phyloP scores from a whole-genome alignment of 192 early-diverging fungal genomes.

The Rhizoclosmatium sp. region DNA sequence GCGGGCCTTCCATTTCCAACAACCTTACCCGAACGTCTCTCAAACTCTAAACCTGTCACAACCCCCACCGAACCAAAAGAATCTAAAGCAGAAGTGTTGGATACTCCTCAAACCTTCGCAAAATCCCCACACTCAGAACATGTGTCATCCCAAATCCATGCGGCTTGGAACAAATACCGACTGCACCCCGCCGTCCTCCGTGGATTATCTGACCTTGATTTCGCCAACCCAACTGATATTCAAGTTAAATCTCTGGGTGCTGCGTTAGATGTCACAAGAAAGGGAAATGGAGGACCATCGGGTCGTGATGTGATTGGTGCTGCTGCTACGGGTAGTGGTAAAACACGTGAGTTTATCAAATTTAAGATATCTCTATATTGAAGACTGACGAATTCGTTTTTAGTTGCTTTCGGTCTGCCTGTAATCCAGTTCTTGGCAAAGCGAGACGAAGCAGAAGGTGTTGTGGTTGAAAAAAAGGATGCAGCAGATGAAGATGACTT shows the following conservation, averaged over 20 bases:
- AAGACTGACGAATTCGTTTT: too few relatives aligned
- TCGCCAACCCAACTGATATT: conserved; percentile 85
- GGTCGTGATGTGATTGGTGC: conserved; percentile 88
- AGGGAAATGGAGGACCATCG: conserved; percentile 8
- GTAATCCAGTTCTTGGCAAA: conserved; percentile 74
- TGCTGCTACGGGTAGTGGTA: conserved; percentile 77
- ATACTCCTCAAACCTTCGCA: conserved; percentile 4
- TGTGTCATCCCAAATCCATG: conserved; percentile 41
- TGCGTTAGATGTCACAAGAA: conserved; percentile 63
- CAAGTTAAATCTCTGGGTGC: conserved; percentile 77
- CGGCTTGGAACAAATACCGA: conserved; percentile 72
- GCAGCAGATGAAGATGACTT: conserved; percentile 37
- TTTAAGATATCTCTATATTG: too few relatives aligned
- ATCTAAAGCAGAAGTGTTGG: conserved; percentile 38
- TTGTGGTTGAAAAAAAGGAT: conserved; percentile 7
- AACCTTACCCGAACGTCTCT: background rate
- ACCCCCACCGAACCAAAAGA: background rate
- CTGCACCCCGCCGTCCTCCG: conserved; percentile 66
- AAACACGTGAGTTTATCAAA: conserved; percentile 61
- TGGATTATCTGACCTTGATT: conserved; percentile 76
- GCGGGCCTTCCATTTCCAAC: background rate
- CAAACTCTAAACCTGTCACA: background rate
- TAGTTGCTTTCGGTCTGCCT: conserved; percentile 90
- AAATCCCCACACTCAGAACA: conserved; percentile 17
- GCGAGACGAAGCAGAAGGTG: conserved; percentile 27